phyloP scores from a whole-genome alignment of 805 yeast species.

The Candida sakaeoensis region DNA sequence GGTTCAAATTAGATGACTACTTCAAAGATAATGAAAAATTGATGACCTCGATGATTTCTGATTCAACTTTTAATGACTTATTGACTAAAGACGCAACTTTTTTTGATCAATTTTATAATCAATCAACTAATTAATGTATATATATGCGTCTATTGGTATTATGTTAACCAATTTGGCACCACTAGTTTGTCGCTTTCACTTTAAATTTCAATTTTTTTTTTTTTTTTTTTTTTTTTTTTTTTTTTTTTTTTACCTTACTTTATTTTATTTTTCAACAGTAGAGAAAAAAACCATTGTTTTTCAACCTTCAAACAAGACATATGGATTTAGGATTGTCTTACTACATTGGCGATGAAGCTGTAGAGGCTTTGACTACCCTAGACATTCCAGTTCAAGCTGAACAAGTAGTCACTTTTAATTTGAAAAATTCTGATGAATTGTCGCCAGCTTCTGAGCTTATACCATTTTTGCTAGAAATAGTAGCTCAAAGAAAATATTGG shows the following conservation, averaged over 20 bases:
- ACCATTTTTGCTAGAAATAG: constrained; percentile 74
- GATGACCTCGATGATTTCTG: not conserved
- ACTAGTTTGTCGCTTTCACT: too few relatives aligned
- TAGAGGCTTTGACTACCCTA: constrained; percentile 28
- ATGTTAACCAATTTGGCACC: not conserved
- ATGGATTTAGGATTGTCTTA: constrained; percentile 25
- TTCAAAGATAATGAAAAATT: constrained; percentile 8
- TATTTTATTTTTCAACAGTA: constrained; percentile 1
- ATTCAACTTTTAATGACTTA: constrained; percentile 1
- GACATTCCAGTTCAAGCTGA: constrained; percentile 70
- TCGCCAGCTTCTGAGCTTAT: constrained; percentile 87
- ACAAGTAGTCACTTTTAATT: constrained; percentile 82
- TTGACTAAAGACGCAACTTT: not conserved
- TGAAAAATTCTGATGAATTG: constrained; percentile 57
- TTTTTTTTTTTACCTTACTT: too few relatives aligned
- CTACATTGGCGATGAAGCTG: constrained; percentile 30
- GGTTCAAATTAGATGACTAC: constrained; percentile 35
- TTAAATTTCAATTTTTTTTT: too few relatives aligned
- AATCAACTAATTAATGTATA: not conserved
- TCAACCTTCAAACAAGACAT: not conserved
- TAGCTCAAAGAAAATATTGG: constrained; percentile 78
- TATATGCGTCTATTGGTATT: not conserved
- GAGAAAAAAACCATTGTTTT: not conserved
- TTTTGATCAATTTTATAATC: constrained; percentile 1
- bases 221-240: too few relatives aligned